Evolutionary conservation across 2,329 filamentous ascomycete species (phyloP).

Genomic region (Colletotrichum phormii): DNA sequence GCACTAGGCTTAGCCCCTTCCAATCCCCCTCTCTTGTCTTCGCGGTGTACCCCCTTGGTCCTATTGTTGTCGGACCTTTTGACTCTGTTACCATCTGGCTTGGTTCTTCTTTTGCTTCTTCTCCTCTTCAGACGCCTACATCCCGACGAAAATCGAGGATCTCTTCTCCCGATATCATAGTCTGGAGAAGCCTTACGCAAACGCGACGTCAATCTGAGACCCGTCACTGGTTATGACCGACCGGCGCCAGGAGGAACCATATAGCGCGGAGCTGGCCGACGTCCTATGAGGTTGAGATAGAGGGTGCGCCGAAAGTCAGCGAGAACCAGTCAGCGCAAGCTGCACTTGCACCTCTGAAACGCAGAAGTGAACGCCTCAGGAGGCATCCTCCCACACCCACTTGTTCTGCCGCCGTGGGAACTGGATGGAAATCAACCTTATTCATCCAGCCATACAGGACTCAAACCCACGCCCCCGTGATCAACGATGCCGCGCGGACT

Average conservation of each 20-base stretch:
- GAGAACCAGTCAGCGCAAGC: slow-evolving; percentile 19
- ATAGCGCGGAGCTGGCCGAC: slow-evolving; percentile 8
- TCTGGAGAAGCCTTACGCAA: slow-evolving; percentile 5
- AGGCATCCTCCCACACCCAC: slow-evolving; percentile 21
- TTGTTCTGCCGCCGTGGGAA: background rate
- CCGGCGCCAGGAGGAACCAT: background rate
- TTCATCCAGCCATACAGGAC: slow-evolving; percentile 11
- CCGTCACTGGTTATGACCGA: background rate
- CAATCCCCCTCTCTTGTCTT: background rate
- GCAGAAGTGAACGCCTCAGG: slow-evolving; percentile 33
- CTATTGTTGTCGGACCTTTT: background rate
- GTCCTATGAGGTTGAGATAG: background rate
- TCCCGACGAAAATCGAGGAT: background rate
- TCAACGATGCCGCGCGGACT: slow-evolving; percentile 13
- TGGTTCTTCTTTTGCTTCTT: background rate
- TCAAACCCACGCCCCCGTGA: background rate
- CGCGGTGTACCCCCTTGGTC: background rate
- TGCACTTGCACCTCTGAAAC: slow-evolving; percentile 33
- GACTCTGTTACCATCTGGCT: background rate
- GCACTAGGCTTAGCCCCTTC: slow-evolving; percentile 6
- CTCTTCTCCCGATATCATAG: background rate
- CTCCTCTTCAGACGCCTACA: background rate
- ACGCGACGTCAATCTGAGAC: slow-evolving; percentile 21
- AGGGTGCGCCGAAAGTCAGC: slow-evolving; percentile 14
- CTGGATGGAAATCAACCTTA: background rate